Base-by-base conservation (phyloP, 805 yeast species). In the Kazachstania psychrophila region DNA sequence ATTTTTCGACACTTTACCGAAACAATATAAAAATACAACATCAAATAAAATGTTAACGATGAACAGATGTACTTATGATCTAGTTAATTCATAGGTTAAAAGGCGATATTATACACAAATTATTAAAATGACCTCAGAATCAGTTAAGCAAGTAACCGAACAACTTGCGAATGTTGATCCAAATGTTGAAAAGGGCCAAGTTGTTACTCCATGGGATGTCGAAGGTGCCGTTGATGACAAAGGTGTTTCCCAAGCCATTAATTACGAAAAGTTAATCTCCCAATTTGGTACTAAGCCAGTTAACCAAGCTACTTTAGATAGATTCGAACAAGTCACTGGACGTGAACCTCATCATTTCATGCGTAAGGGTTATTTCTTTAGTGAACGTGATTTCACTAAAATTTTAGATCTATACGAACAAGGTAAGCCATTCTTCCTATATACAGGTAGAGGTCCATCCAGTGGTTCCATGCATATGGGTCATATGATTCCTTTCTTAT, bases 391-490 rank as follows among this genome's bases (percentile, higher is more conserved):
- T 61, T 77, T 83, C 56, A 62, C 57, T 52, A 73, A 66, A 51
- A 92, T 89, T 53, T 70, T 89, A 54, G 94, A 84, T 56, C 62
- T 87, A 48, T 86, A 92, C 60, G 97, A 92, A 65, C 84, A 82
- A 55, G 95, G 95, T 15, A 86, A 92, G 63, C 95, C 88, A 22
- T 92, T 92, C 62, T 92, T 89, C 66, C 66, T 92, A 44, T 92
- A 92, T 60, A 92, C 98, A 12, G 98, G 98, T 27, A 75, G 98
- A 60, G 98, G 98, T 5, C 97, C 98, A 25, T 83, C 95, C 2
- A 76, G 88, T 28, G 95, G 81, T 50, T 80, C 92, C 15, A 80
- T 92, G 84, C 98, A 92, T 60, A 69, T 92, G 65, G 98, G 98
- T 36, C 98, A 92, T 62, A 79, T 89, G 87, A 73, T 88, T 42